phyloP scores from a whole-genome alignment of 306 rosid genomes.

The Trifolium pratense region DNA sequence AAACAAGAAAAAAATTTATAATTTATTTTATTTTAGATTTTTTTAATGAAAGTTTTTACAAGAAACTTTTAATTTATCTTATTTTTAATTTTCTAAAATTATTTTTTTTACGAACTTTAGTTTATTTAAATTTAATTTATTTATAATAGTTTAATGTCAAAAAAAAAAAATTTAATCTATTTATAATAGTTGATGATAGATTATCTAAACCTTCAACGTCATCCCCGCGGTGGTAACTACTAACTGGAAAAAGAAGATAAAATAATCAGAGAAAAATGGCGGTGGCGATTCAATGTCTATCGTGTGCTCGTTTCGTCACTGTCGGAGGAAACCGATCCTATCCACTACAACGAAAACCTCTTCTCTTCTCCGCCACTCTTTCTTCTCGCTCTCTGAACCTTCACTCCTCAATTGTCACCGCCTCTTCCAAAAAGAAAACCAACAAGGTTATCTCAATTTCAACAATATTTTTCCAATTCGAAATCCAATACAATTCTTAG shows the following conservation, averaged over 20 bases:
- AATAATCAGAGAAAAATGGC: conserved; percentile 42
- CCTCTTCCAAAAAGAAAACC: conserved; percentile 55
- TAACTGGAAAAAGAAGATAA: background rate
- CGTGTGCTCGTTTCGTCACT: conserved; percentile 39
- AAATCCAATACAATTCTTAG: background rate
- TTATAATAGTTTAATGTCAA: too few species aligned
- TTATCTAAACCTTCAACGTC: background rate
- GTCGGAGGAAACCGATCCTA: background rate
- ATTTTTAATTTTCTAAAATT: too few species aligned
- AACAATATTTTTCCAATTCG: background rate
- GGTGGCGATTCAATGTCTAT: conserved; percentile 48
- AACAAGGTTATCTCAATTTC: conserved; percentile 54
- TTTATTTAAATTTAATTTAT: too few species aligned
- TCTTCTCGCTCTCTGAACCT: conserved; percentile 53
- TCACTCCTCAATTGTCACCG: conserved; percentile 41
- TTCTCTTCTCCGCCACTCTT: conserved; percentile 49
- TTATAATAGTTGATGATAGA: background rate
- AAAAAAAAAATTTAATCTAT: too few species aligned
- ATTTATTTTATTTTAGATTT: too few species aligned
- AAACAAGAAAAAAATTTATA: too few species aligned
- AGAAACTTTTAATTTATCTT: too few species aligned
- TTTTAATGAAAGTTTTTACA: too few species aligned
- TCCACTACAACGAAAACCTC: conserved; percentile 49
- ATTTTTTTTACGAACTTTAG: too few species aligned
- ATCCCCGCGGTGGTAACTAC: background rate